A percentile compares a stretch with the other conserved stretches of the same genome.
These are phyloP conservation scores for Glebionis coronaria DNA, from an alignment of 129 eudicot species.

Conservation along the genomic window DNA sequence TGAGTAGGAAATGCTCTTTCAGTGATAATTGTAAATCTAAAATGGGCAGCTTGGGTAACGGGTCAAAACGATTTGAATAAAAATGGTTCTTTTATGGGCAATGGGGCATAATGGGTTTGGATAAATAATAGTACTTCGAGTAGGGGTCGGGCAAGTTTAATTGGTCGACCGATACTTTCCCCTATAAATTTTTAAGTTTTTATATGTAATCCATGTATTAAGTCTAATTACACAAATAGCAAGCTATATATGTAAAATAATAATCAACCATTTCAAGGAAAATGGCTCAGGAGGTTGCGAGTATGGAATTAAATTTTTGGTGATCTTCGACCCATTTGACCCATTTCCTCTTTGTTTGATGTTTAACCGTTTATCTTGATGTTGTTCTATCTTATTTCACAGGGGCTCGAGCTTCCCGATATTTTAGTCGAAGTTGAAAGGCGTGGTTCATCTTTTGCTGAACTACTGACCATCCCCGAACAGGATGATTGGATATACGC, in stretches of 20 bases:
- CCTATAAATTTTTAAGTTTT: background rate
- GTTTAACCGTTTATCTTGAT: constrained; percentile 6
- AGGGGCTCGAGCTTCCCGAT: constrained; percentile 81
- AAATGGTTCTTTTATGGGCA: background rate
- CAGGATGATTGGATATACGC: constrained; percentile 85
- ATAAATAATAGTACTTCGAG: background rate
- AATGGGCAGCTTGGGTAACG: background rate
- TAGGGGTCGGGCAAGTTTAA: background rate
- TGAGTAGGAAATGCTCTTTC: background rate
- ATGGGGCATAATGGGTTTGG: background rate
- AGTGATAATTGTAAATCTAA: background rate
- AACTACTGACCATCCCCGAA: constrained; percentile 75
- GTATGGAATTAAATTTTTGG: background rate
- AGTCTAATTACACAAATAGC: background rate
- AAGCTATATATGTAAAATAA: background rate
- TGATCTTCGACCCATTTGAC: background rate
- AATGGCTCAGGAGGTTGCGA: background rate
- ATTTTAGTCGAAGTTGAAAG: constrained; percentile 83
- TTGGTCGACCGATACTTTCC: background rate
- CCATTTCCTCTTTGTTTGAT: background rate
- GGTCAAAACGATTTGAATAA: background rate
- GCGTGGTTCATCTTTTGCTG: constrained; percentile 85
- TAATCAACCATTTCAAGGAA: background rate
- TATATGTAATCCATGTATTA: constrained; percentile 1
- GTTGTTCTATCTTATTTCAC: constrained; percentile 23